Percentiles rank a stretch among this genome's conserved stretches.
phyloP scores from a whole-genome alignment of 139 green algal species.

The Chlorella ohadii region DNA sequence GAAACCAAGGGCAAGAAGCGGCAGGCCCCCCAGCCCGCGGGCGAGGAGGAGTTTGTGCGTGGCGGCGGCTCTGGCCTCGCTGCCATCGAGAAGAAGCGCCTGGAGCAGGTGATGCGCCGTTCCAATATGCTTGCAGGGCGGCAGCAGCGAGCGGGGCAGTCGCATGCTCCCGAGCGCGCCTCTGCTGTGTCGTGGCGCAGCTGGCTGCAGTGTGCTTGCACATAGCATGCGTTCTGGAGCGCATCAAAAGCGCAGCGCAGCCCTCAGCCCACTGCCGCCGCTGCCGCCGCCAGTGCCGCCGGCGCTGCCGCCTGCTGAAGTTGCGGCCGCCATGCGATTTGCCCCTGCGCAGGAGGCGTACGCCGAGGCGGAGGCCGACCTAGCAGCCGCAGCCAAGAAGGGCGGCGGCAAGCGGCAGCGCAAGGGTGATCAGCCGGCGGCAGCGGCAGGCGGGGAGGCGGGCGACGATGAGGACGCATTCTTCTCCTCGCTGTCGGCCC shows the following conservation, averaged over 20 bases:
- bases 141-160: too few species aligned
- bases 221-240: not conserved
- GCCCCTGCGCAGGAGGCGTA: constrained; percentile 51
- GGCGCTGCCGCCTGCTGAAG: not conserved
- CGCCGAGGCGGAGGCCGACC: constrained; percentile 68
- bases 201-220: not conserved
- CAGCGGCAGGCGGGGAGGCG: not conserved
- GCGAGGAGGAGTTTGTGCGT: constrained; percentile 74
- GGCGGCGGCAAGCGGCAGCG: constrained; percentile 41
- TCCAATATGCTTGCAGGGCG: too few species aligned
- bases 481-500: constrained; percentile 42
- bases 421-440: not conserved
- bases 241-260: not conserved
- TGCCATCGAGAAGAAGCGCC: constrained; percentile 62
- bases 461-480: constrained; percentile 59
- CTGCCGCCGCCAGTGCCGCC: not conserved
- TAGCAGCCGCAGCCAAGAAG: constrained; percentile 42
- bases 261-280: not conserved
- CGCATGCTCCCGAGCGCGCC: too few species aligned
- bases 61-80: constrained; percentile 71
- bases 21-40: too few species aligned
- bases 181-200: not conserved
- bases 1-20: too few species aligned
- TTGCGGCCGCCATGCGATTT: not conserved
- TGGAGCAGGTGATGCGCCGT: constrained; percentile 38